Conservation (phyloP, 495 filamentous ascomycete genomes). For the Penicillium paxilli region DNA sequence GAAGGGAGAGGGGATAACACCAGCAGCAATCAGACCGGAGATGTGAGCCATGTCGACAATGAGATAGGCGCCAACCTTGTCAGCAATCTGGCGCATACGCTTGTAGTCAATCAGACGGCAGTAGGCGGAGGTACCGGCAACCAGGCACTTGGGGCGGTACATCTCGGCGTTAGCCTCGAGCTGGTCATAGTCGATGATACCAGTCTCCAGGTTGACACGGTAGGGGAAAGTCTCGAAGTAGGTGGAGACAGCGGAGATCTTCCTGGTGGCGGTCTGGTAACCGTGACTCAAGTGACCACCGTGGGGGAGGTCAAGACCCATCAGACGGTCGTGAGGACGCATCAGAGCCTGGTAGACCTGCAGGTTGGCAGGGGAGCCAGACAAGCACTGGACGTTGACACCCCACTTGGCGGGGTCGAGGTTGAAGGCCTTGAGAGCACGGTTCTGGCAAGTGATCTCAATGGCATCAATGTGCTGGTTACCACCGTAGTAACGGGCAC, state of each 20-base stretch:
- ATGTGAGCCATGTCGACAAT: constrained; percentile 99
- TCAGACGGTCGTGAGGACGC: constrained; percentile 91
- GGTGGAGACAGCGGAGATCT: constrained; percentile 92
- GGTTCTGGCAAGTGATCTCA: constrained; percentile 93
- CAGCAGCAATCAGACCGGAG: constrained; percentile 90
- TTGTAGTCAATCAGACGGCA: constrained; percentile 97
- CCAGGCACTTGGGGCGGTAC: constrained; percentile 93
- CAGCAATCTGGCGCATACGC: constrained; percentile 94
- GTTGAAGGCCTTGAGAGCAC: constrained; percentile 90
- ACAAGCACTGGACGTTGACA: constrained; percentile 96
- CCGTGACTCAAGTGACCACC: constrained; percentile 98
- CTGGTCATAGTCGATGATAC: constrained; percentile 94
- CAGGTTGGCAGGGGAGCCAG: constrained; percentile 87
- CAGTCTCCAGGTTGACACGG: constrained; percentile 85
- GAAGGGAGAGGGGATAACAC: constrained; percentile 94
- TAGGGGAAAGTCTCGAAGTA: constrained; percentile 97
- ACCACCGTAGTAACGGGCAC: constrained; percentile 97
- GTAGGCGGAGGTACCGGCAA: constrained; percentile 98
- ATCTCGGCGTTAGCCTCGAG: constrained; percentile 90
- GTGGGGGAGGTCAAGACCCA: constrained; percentile 97
- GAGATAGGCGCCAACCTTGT: constrained; percentile 91
- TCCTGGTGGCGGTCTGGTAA: constrained; percentile 90
- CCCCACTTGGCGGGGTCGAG: constrained; percentile 90
- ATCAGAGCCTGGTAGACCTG: constrained; percentile 99
- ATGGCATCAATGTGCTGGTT: constrained; percentile 98